Conservation (phyloP, 306 rosid genomes). For the Macrotyloma uniflorum region DNA sequence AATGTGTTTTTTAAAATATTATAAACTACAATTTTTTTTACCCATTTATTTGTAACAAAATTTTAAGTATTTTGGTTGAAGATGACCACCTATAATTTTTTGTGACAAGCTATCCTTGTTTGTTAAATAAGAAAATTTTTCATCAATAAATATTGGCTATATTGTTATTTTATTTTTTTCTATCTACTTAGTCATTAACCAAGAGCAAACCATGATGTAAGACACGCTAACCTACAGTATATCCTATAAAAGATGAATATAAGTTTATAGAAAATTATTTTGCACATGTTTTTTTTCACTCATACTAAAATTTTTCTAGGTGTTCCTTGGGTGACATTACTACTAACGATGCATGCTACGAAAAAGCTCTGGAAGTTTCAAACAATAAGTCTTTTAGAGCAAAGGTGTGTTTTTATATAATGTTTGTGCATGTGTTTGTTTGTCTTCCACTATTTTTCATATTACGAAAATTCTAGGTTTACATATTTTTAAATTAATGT, state of each 20-base stretch:
- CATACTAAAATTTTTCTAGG: slow-evolving; percentile 53
- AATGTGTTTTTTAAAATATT: too few relatives aligned
- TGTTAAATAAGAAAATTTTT: background rate
- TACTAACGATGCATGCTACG: slow-evolving; percentile 74
- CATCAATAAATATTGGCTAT: background rate
- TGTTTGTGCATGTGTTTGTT: background rate
- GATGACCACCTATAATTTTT: too few relatives aligned
- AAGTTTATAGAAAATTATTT: background rate
- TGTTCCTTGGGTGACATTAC: slow-evolving; percentile 92
- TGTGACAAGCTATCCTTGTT: background rate
- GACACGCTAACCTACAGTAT: slow-evolving; percentile 10
- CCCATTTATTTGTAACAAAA: too few relatives aligned
- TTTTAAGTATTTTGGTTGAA: background rate
- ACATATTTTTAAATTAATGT: slow-evolving; percentile 5
- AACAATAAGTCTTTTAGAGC: slow-evolving; percentile 85
- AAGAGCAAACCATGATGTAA: slow-evolving; percentile 24
- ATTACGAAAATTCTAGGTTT: background rate
- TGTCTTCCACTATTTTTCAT: slow-evolving; percentile 7
- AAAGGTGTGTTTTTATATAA: slow-evolving; percentile 66
- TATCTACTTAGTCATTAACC: background rate
- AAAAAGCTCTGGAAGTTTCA: slow-evolving; percentile 93
- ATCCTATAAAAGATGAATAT: slow-evolving; percentile 1
- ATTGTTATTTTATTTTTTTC: background rate
- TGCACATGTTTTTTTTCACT: slow-evolving; percentile 31
- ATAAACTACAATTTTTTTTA: too few relatives aligned